Evolutionary conservation across 1,139 yeast species (phyloP), one percentile per base, ranked within the genome.

Genomic region (Magnusiomyces sp.): DNA sequence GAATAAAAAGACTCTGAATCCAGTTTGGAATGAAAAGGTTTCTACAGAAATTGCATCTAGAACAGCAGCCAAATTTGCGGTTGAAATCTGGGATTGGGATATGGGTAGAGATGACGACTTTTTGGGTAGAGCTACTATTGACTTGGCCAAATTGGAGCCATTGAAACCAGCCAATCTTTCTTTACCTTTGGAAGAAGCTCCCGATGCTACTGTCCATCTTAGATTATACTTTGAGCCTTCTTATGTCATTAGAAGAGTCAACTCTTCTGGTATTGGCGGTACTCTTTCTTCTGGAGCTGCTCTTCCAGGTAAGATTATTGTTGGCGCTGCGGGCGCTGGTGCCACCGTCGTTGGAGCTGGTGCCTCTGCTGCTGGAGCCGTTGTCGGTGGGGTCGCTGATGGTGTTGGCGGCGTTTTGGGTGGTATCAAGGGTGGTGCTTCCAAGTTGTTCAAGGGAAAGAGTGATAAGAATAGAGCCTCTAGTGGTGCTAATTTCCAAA

Each of bases 41-140:
- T 71, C 75, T 19, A 71, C 80, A 33, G 72, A 73, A 27, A 77
- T 84, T 23, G 63, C 70, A 39, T 77, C 84, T 64, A 77, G 86
- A 61, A 78, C 76, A 51, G 81, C 80, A 62, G 78, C 88, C 11
- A 66, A 68, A 3, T 67, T 90, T 52, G 70, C 71, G 53, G 72
- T 86, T 46, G 77, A 74, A 50, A 79, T 86, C 33, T 75, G 66
- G 60, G 98, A 92, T 64, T 90, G 97, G 96, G 98, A 92, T 68
- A 79, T 90, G 57, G 96, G 95, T 55, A 87, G 81, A 55, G 79
- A 77, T 55, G 94, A 92, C 65, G 97, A 92, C 66, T 72, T 75
- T 54, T 73, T 92, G 52, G 95, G 97, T 51, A 70, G 70, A 36
- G 88, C 82, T n/a, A 60, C 62, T 29, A 64, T 89, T 52, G 75